Evolutionary conservation across 495 filamentous ascomycete species (phyloP), one percentile per base, ranked within the genome.

Genomic region (Clavariopsis aquatica): DNA sequence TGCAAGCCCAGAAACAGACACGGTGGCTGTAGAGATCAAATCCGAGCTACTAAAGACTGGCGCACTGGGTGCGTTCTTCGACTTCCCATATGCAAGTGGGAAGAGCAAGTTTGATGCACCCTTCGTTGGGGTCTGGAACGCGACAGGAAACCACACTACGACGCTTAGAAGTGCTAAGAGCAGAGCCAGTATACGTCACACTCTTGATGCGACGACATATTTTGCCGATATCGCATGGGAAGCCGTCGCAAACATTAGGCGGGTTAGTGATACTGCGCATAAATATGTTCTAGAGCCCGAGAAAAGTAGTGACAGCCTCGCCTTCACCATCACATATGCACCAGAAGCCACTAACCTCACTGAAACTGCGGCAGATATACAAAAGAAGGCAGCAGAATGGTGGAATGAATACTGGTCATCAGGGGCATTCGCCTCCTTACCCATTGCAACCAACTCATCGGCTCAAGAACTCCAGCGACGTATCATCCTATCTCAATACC

Each of bases 401-500:
- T 82, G 81, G 81, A 24, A 70, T 1, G 57, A 75, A 13, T 83
- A 78, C 62, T 82, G 80, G 80, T 54, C 69, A 27, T 55, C 70
- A 0, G 80, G 80, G 9, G 78, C 77, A 13, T 83, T 83, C 59
- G 68, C 82, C 13, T 77, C 81, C 59, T 73, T 83, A 27, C 77
- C 78, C 1, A 65, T 68, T 17, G 38, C 12, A 22, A 61, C 64
- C 6, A 76, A 75, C 43, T 49, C 73, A 0, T 74, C 74, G 24
- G 78, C 81, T 10, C 69, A 72, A n/a, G 77, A 79, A 38, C 73
- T 83, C 12, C 81, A 83, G 60, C 75, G 78, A 8, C 77, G 80
- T 15, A 81, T 80, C 49, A 66, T 83, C 49, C 69, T 77, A 46
- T 81, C 80, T 7, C 79, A 79, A 57, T 83, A 83, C 60, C 77